These are phyloP conservation scores for Lachancea quebecensis DNA, from an alignment of 805 yeast genomes.

Conservation along the genomic window DNA sequence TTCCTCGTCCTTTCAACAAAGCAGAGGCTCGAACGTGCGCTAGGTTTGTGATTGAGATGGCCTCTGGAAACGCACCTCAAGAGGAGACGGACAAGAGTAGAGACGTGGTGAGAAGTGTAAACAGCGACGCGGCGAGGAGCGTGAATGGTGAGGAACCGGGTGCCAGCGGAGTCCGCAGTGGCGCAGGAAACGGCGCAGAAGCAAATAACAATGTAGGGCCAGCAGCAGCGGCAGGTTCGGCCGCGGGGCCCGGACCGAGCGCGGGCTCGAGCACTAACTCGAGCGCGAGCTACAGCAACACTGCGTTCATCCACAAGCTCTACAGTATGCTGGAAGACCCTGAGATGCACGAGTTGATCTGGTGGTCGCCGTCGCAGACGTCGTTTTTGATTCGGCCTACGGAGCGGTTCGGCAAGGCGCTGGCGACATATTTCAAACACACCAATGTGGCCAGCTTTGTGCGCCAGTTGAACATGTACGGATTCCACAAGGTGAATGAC, in stretches of 20 bases:
- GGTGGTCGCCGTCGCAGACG: slow-evolving; percentile 72
- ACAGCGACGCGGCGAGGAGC: not conserved
- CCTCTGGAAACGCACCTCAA: not conserved
- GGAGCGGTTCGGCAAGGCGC: slow-evolving; percentile 76
- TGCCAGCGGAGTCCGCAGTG: not conserved
- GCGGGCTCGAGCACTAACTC: not conserved
- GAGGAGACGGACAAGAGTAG: not conserved
- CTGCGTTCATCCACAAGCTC: slow-evolving; percentile 72
- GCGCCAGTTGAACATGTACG: slow-evolving; percentile 87
- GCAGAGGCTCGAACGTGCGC: not conserved
- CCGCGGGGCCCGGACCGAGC: not conserved
- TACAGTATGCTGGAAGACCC: slow-evolving; percentile 86
- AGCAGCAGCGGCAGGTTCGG: too few relatives aligned
- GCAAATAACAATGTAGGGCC: not conserved
- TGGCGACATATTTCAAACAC: slow-evolving; percentile 72
- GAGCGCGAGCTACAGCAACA: slow-evolving; percentile 6
- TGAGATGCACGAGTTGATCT: slow-evolving; percentile 63
- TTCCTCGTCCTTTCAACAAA: not conserved
- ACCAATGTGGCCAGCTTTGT: slow-evolving; percentile 92
- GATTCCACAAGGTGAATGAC: slow-evolving; percentile 59
- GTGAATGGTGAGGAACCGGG: too few relatives aligned
- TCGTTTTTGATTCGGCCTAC: slow-evolving; percentile 78
- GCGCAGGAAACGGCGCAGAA: not conserved
- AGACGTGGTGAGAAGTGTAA: not conserved
- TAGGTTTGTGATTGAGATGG: not conserved